Percentiles rank a stretch among this genome's conserved stretches.
These are phyloP conservation scores for Penicillium roqueforti DNA, from an alignment of 495 filamentous ascomycete genomes.

Conservation along the genomic window DNA sequence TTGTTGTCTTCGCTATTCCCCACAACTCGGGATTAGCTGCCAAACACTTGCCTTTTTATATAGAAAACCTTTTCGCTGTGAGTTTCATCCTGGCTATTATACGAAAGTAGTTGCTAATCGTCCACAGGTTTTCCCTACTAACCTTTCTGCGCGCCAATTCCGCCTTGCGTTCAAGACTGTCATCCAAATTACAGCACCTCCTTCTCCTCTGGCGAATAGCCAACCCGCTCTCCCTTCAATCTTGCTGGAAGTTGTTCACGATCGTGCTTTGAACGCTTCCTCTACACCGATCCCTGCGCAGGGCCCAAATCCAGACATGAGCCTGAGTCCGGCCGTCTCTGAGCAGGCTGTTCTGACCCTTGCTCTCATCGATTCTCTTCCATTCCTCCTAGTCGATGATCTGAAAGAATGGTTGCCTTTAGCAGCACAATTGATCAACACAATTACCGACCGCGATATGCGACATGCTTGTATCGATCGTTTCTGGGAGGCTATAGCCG, in stretches of 20 bases:
- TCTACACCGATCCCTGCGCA: conserved; percentile 43
- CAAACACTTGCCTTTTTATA: conserved; percentile 77
- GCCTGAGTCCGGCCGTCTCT: conserved; percentile 49
- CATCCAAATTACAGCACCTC: conserved; percentile 79
- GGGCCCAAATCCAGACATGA: conserved; percentile 29
- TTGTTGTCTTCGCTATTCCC: conserved; percentile 77
- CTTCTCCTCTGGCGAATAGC: conserved; percentile 62
- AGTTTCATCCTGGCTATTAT: conserved; percentile 5
- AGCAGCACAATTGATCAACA: conserved; percentile 62
- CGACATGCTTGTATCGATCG: conserved; percentile 62
- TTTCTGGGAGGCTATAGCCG: conserved; percentile 80
- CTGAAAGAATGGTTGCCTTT: conserved; percentile 77
- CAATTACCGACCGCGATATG: conserved; percentile 57
- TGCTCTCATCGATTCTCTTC: conserved; percentile 77
- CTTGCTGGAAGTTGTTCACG: conserved; percentile 74
- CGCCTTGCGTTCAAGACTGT: conserved; percentile 88
- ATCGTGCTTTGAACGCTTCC: conserved; percentile 57
- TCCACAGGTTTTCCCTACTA: conserved; percentile 65
- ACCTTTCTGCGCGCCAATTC: conserved; percentile 85
- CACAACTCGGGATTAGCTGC: conserved; percentile 67
- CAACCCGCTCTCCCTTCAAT: conserved; percentile 75
- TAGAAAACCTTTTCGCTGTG: conserved; percentile 75
- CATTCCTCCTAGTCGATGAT: conserved; percentile 62
- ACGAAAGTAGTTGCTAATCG: conserved; percentile 13
- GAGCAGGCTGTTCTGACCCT: conserved; percentile 78